phyloP scores from a whole-genome alignment of 345 rosid genomes.

The Salix exigua region DNA sequence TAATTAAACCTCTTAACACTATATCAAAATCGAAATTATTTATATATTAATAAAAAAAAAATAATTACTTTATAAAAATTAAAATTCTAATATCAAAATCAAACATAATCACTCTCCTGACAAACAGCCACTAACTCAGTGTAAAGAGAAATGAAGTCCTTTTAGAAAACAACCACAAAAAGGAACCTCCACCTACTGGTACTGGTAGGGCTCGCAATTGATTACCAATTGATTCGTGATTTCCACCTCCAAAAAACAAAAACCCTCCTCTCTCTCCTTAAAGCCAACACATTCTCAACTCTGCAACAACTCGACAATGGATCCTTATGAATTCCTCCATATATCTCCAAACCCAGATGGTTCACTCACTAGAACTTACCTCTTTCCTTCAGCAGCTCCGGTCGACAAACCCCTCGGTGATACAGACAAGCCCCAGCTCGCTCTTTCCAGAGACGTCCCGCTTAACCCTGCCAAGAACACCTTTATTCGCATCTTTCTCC shows the following conservation, averaged over 20 bases:
- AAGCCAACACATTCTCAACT: not conserved
- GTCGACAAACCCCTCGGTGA: conserved; percentile 15
- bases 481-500: conserved; percentile 58
- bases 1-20: no score
- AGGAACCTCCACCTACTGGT: no score
- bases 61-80: no score
- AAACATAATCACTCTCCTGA: no score
- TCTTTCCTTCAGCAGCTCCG: conserved; percentile 36
- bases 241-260: not conserved
- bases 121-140: no score
- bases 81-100: no score
- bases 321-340: conserved; percentile 53
- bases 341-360: conserved; percentile 61
- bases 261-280: not conserved
- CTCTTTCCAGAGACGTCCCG: conserved; percentile 55
- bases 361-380: conserved; percentile 48
- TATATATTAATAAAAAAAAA: no score
- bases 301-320: conserved; percentile 16
- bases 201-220: no score
- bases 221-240: no score
- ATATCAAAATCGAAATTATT: no score
- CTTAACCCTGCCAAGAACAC: conserved; percentile 47
- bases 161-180: no score
- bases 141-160: no score
- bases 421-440: conserved; percentile 19